A percentile compares a stretch with the other conserved stretches of the same genome.
Evolutionary conservation across 495 filamentous ascomycete species (phyloP).

Genomic region (Penicillium cosmopolitanum): DNA sequence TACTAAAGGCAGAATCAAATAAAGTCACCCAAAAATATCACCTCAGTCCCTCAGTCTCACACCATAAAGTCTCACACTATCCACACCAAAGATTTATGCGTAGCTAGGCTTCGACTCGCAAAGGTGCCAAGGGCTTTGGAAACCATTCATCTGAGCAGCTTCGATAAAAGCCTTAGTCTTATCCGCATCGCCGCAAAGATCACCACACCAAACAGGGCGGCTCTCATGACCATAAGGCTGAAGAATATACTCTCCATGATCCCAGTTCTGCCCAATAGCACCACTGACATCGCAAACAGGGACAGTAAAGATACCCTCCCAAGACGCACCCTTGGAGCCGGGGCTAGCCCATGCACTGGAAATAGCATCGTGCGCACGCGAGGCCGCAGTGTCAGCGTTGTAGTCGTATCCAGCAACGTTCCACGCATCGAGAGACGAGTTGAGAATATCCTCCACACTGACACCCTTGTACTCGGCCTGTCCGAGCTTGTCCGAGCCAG

Average conservation of each 20-base stretch:
- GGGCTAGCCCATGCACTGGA: conserved; percentile 24
- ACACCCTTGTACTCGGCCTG: conserved; percentile 20
- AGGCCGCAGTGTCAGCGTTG: conserved; percentile 12
- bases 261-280: conserved; percentile 16
- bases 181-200: conserved; percentile 23
- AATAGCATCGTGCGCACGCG: conserved; percentile 23
- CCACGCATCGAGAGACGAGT: conserved; percentile 31
- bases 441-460: conserved; percentile 27
- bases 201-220: conserved; percentile 32
- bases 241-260: conserved; percentile 27
- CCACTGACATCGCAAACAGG: conserved; percentile 32
- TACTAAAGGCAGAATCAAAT: no score
- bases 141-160: conserved; percentile 27
- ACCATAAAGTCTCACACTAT: neutral
- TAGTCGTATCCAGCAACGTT: conserved; percentile 30
- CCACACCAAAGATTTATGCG: neutral
- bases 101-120: conserved; percentile 19
- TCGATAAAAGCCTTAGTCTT: conserved; percentile 27
- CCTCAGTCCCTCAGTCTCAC: no score
- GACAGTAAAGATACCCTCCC: conserved; percentile 35
- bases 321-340: conserved; percentile 25
- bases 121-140: conserved; percentile 27
- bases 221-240: conserved; percentile 30
- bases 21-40: no score
- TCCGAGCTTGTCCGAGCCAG: conserved; percentile 23